Percentiles rank a stretch among this genome's conserved stretches.
phyloP scores from a whole-genome alignment of 139 green algal genomes.

The Chloropicon primus region DNA sequence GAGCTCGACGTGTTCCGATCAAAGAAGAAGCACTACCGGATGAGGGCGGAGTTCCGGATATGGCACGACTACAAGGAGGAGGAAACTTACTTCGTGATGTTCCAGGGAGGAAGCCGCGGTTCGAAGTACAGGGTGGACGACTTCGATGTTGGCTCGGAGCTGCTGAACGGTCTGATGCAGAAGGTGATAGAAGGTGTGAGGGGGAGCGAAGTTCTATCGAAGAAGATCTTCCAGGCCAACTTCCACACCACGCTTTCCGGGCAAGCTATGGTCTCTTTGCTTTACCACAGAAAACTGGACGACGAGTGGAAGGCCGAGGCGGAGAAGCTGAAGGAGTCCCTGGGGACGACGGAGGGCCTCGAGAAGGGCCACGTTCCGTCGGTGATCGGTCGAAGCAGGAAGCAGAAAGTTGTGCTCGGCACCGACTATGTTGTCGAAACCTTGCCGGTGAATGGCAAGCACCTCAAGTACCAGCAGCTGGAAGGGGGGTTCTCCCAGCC shows the following conservation, averaged over 20 bases:
- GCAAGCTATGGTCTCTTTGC: slow-evolving; percentile 66
- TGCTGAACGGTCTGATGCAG: slow-evolving; percentile 72
- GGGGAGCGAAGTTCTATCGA: neutral
- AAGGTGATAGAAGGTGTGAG: slow-evolving; percentile 34
- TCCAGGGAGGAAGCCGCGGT: slow-evolving; percentile 25
- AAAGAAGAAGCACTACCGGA: neutral
- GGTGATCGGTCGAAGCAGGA: slow-evolving; percentile 45
- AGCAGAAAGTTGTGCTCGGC: slow-evolving; percentile 64
- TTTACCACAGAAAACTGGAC: slow-evolving; percentile 73
- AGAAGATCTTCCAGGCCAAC: slow-evolving; percentile 48
- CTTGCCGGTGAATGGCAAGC: slow-evolving; percentile 25
- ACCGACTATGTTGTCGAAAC: slow-evolving; percentile 54
- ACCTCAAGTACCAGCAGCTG: slow-evolving; percentile 47
- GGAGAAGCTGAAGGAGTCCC: neutral
- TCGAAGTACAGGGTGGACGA: slow-evolving; percentile 29
- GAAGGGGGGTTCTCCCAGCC: slow-evolving; percentile 81
- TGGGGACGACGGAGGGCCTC: neutral
- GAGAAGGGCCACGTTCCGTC: neutral
- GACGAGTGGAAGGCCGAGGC: slow-evolving; percentile 36
- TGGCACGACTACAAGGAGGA: slow-evolving; percentile 41
- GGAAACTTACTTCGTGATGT: slow-evolving; percentile 56
- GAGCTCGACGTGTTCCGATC: neutral
- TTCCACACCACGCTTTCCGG: slow-evolving; percentile 76
- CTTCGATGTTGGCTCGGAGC: slow-evolving; percentile 61
- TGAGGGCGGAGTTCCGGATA: slow-evolving; percentile 40